A percentile compares a stretch with the other conserved stretches of the same genome.
Conservation (phyloP, 2,329 filamentous ascomycete genomes). For the Colletotrichum limetticola region DNA sequence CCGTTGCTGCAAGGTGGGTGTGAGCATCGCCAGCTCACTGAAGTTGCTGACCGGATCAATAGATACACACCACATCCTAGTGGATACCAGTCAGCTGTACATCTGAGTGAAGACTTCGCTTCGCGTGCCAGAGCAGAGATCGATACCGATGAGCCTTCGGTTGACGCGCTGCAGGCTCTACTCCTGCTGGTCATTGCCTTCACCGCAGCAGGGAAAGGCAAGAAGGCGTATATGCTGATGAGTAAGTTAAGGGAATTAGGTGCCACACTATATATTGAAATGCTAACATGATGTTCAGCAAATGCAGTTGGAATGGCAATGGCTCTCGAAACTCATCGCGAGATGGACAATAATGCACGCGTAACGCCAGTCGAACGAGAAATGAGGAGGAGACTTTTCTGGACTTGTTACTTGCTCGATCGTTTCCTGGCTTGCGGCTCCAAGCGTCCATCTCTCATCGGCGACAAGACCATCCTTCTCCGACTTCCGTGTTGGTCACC, state of each 20-base stretch:
- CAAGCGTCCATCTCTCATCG: constrained; percentile 82
- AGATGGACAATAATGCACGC: constrained; percentile 71
- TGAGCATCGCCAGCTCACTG: not conserved
- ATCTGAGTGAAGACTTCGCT: constrained; percentile 78
- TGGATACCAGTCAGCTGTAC: constrained; percentile 74
- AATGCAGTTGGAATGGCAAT: constrained; percentile 85
- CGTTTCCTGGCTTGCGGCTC: constrained; percentile 86
- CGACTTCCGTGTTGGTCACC: constrained; percentile 80
- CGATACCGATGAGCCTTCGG: constrained; percentile 82
- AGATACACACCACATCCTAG: constrained; percentile 77
- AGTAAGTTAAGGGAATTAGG: constrained; percentile 59
- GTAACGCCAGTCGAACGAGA: constrained; percentile 78
- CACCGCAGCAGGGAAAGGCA: constrained; percentile 81
- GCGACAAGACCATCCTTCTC: constrained; percentile 80
- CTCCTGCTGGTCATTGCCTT: constrained; percentile 81
- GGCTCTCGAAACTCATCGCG: constrained; percentile 83
- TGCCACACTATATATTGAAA: not conserved
- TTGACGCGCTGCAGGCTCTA: constrained; percentile 81
- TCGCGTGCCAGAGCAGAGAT: constrained; percentile 75
- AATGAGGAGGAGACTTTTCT: constrained; percentile 83
- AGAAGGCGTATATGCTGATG: constrained; percentile 88
- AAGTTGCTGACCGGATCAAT: constrained; percentile 36
- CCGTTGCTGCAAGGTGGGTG: constrained; percentile 69
- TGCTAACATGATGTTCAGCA: constrained; percentile 55
- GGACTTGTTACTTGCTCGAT: constrained; percentile 89